Percentiles rank a stretch among this genome's conserved stretches.
These are phyloP conservation scores for Scutellaria minor DNA, from an alignment of 257 asterid genomes.

Conservation along the genomic window DNA sequence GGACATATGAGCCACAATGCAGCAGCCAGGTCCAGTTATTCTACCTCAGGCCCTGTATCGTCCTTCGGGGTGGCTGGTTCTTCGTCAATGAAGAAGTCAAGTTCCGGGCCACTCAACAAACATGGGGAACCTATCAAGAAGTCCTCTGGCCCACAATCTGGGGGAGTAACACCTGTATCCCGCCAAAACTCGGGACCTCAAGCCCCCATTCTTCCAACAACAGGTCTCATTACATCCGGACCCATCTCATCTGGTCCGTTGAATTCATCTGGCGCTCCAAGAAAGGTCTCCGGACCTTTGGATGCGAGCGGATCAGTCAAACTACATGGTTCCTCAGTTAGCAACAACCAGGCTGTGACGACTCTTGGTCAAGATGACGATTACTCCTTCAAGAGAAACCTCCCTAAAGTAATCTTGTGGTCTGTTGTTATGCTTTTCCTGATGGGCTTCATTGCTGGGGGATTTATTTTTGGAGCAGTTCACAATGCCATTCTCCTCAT, in stretches of 20 bases:
- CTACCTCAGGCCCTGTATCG: conserved; percentile 82
- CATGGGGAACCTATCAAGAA: conserved; percentile 90
- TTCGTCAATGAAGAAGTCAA: conserved; percentile 71
- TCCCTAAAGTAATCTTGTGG: conserved; percentile 73
- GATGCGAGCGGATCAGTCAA: conserved; percentile 67
- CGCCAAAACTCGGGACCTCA: conserved; percentile 89
- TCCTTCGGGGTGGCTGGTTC: conserved; percentile 65
- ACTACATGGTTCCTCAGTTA: conserved; percentile 54
- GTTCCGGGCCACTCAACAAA: conserved; percentile 83
- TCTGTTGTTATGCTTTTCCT: conserved; percentile 74
- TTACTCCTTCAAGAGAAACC: conserved; percentile 68
- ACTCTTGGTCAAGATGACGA: conserved; percentile 64
- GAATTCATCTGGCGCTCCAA: conserved; percentile 76
- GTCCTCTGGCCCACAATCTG: conserved; percentile 90
- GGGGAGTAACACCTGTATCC: conserved; percentile 65
- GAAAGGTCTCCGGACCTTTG: conserved; percentile 81
- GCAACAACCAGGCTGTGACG: conserved; percentile 80
- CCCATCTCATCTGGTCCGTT: conserved; percentile 82
- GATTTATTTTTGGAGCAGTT: conserved; percentile 81
- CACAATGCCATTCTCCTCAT: conserved; percentile 70
- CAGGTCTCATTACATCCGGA: conserved; percentile 91
- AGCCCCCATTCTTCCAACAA: conserved; percentile 80
- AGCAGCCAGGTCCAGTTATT: conserved; percentile 72
- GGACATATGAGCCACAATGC: conserved; percentile 70
- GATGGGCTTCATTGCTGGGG: conserved; percentile 94